phyloP scores from a whole-genome alignment of 2,329 filamentous ascomycete genomes.

The Venturiaceae sp. region DNA sequence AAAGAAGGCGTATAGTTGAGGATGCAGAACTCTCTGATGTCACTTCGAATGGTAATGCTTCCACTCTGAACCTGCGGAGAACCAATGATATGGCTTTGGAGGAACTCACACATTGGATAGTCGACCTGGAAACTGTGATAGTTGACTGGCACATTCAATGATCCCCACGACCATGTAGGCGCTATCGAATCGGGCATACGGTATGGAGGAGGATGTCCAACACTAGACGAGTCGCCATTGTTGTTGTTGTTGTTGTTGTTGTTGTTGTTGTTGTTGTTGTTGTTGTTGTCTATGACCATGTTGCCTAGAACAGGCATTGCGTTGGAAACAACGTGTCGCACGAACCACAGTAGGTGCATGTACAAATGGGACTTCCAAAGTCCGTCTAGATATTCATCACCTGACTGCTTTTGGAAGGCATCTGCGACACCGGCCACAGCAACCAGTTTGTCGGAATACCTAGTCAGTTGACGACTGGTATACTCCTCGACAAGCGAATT shows the following conservation, averaged over 20 bases:
- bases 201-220: background rate
- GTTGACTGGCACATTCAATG: background rate
- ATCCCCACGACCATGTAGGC: constrained; percentile 5
- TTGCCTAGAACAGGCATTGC: no score
- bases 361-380: background rate
- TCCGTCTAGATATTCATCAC: background rate
- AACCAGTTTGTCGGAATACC: background rate
- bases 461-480: background rate
- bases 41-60: no score
- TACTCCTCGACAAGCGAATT: background rate
- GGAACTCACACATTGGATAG: no score
- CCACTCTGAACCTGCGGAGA: no score
- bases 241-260: background rate
- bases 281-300: no score
- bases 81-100: no score
- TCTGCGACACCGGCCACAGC: constrained; percentile 2
- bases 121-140: background rate
- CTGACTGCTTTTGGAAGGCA: background rate
- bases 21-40: no score
- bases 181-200: background rate
- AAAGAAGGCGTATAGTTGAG: no score
- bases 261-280: background rate
- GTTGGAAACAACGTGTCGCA: background rate
- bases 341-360: background rate
- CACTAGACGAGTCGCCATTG: background rate